phyloP scores from a whole-genome alignment of 306 rosid genomes.

The Dalbergia oliveri region DNA sequence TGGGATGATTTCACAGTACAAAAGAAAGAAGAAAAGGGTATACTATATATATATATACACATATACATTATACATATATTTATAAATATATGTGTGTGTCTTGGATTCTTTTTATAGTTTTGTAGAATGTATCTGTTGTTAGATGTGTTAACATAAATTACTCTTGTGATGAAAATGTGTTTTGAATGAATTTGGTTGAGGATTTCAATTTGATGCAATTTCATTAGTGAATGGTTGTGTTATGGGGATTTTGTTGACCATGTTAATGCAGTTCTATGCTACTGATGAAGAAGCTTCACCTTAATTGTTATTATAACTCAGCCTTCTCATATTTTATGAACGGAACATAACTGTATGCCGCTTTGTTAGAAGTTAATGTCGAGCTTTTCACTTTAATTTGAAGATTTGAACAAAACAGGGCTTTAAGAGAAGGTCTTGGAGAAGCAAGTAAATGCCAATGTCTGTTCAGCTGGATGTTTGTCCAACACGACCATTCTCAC shows the following conservation, averaged over 20 bases:
- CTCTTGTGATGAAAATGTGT: not conserved
- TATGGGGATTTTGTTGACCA: no score
- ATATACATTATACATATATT: slow-evolving; percentile 6
- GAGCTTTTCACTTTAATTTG: not conserved
- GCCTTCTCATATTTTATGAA: no score
- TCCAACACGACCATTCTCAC: not conserved
- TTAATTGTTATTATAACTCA: no score
- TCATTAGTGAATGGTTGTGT: not conserved
- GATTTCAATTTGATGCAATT: not conserved
- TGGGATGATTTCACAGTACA: slow-evolving; percentile 7
- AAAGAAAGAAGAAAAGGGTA: not conserved
- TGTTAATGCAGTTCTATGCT: no score
- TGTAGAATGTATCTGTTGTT: slow-evolving; percentile 8
- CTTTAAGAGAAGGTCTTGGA: not conserved
- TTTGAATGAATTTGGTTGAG: not conserved
- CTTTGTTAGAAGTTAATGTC: not conserved
- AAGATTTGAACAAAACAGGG: not conserved
- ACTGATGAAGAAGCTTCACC: no score
- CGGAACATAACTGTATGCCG: no score
- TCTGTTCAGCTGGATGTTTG: not conserved
- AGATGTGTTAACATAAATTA: not conserved
- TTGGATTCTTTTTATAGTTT: slow-evolving; percentile 7
- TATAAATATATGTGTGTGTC: not conserved
- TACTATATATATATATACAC: slow-evolving; percentile 19
- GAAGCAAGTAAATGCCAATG: not conserved